Evolutionary conservation across 345 rosid genomes (phyloP).

Genomic region (Crucihimalaya himalaica): DNA sequence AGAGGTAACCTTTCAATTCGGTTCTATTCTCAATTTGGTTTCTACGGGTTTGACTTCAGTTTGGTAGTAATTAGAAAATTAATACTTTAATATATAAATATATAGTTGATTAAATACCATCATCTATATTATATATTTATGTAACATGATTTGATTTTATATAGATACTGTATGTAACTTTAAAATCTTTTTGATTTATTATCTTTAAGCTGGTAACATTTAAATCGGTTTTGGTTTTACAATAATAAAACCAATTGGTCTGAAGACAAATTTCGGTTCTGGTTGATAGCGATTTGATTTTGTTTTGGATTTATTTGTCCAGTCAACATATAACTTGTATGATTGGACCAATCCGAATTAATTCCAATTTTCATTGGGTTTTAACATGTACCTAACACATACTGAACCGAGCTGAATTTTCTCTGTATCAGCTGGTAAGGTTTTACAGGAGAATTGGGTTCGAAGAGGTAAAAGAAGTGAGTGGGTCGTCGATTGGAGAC

Average conservation of each 20-base stretch:
- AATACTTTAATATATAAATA: not conserved
- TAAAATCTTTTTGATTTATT: too few relatives aligned
- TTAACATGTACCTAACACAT: not conserved
- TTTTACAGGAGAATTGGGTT: constrained; percentile 84
- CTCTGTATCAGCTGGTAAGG: constrained; percentile 64
- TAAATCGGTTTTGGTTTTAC: not conserved
- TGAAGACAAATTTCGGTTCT: too few relatives aligned
- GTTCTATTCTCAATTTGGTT: too few relatives aligned
- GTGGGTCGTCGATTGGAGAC: constrained; percentile 77
- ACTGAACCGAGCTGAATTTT: constrained; percentile 15
- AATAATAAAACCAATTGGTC: not conserved
- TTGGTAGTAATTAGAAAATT: too few relatives aligned
- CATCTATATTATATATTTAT: too few relatives aligned
- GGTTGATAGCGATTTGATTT: not conserved
- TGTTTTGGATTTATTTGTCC: not conserved
- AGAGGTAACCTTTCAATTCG: not conserved
- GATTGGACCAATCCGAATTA: not conserved
- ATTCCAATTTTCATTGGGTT: not conserved
- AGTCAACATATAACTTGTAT: not conserved
- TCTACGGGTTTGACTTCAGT: not conserved
- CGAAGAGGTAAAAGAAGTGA: constrained; percentile 70
- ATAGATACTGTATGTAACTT: too few relatives aligned
- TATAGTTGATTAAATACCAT: too few relatives aligned
- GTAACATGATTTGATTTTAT: too few relatives aligned
- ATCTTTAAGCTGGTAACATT: not conserved